Percentiles rank a stretch among this genome's conserved stretches.
These are phyloP conservation scores for Stenogyne calaminthoides DNA, from an alignment of 305 asterid genomes.

Conservation along the genomic window DNA sequence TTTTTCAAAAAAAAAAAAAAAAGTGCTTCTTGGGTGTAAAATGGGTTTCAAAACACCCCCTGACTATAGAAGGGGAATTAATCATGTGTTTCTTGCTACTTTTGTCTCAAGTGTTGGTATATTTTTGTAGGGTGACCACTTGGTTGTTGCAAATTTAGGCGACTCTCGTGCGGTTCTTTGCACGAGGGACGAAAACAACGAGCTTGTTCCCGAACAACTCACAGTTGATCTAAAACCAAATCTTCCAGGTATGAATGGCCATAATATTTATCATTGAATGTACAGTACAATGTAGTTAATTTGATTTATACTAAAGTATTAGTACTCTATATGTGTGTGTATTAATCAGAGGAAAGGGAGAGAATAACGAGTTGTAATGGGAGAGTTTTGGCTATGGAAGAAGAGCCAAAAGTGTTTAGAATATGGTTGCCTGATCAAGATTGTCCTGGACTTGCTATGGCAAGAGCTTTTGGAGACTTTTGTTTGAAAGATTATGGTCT, in stretches of 20 bases:
- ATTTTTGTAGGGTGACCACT: conserved; percentile 56
- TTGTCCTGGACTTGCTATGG: conserved; percentile 76
- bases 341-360: conserved; percentile 45
- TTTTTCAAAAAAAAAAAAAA: too few relatives aligned
- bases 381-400: conserved; percentile 61
- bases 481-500: conserved; percentile 65
- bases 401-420: conserved; percentile 61
- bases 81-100: not conserved
- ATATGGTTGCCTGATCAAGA: conserved; percentile 73
- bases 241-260: conserved; percentile 44
- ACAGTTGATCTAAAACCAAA: conserved; percentile 88
- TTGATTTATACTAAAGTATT: not conserved
- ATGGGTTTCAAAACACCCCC: too few relatives aligned
- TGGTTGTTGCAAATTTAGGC: conserved; percentile 77
- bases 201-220: conserved; percentile 69
- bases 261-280: not conserved
- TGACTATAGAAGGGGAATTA: too few relatives aligned
- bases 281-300: not conserved
- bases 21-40: too few relatives aligned
- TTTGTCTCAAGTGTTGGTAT: not conserved
- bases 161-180: conserved; percentile 91
- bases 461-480: conserved; percentile 70
- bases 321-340: not conserved
- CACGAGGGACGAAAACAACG: conserved; percentile 53
- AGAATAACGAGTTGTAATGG: conserved; percentile 53